These are phyloP conservation scores for Brassica napus DNA, from an alignment of 345 rosid genomes.

Conservation along the genomic window DNA sequence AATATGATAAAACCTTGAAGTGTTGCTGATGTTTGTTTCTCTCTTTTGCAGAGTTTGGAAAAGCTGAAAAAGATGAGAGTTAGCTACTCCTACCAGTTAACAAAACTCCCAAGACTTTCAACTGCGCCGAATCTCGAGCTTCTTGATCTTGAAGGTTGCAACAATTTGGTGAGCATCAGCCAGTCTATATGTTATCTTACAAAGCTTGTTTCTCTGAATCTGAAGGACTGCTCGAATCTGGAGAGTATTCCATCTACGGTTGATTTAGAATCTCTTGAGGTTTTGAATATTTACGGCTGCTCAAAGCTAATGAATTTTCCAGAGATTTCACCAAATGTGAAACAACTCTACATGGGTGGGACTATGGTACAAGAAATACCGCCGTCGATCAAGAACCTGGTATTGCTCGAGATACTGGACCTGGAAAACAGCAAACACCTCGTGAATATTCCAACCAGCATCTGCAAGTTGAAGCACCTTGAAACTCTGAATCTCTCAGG, in stretches of 20 bases:
- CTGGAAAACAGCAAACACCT: constrained; percentile 24
- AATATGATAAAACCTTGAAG: neutral
- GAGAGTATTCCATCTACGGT: constrained; percentile 15
- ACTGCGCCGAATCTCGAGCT: constrained; percentile 27
- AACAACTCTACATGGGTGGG: constrained; percentile 23
- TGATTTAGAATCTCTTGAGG: constrained; percentile 16
- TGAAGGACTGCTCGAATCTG: constrained; percentile 29
- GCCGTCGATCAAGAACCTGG: constrained; percentile 26
- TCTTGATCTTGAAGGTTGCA: constrained; percentile 38
- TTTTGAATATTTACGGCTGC: constrained; percentile 38
- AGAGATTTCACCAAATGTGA: constrained; percentile 33
- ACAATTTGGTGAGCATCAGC: constrained; percentile 16
- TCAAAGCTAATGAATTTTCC: constrained; percentile 18
- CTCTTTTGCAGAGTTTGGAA: constrained; percentile 25
- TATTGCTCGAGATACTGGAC: constrained; percentile 28
- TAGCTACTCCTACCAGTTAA: constrained; percentile 26
- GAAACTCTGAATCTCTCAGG: constrained; percentile 31
- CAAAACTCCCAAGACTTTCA: constrained; percentile 31
- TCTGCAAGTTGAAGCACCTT: constrained; percentile 38
- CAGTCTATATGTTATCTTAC: constrained; percentile 13
- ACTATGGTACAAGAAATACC: constrained; percentile 35
- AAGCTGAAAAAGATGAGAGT: constrained; percentile 27
- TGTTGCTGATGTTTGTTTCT: neutral
- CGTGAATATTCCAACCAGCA: constrained; percentile 10
- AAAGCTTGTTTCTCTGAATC: constrained; percentile 27